phyloP scores from a whole-genome alignment of 2,329 filamentous ascomycete species.

The Ilyonectria robusta region DNA sequence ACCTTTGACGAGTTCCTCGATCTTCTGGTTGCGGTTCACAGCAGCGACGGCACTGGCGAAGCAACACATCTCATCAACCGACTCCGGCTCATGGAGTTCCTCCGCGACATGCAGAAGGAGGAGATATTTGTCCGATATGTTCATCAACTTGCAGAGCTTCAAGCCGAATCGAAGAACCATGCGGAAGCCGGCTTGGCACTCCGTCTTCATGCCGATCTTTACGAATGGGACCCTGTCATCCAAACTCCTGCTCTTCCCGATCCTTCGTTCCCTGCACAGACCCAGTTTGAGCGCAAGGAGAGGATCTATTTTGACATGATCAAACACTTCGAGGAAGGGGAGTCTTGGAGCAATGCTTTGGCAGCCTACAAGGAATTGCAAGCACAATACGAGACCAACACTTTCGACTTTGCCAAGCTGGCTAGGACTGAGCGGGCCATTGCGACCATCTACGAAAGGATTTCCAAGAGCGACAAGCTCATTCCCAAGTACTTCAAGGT shows the following conservation, averaged over 20 bases:
- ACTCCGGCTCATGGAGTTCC: slow-evolving; percentile 92
- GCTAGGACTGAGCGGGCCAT: slow-evolving; percentile 91
- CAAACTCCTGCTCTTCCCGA: slow-evolving; percentile 77
- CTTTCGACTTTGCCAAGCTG: slow-evolving; percentile 93
- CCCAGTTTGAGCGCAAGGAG: slow-evolving; percentile 93
- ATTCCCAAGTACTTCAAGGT: slow-evolving; percentile 93
- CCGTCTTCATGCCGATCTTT: slow-evolving; percentile 91
- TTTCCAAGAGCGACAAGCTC: slow-evolving; percentile 84
- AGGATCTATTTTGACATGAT: slow-evolving; percentile 95
- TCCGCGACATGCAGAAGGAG: slow-evolving; percentile 96
- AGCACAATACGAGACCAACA: slow-evolving; percentile 88
- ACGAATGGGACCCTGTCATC: slow-evolving; percentile 86
- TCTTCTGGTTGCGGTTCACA: slow-evolving; percentile 90
- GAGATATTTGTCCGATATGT: slow-evolving; percentile 98
- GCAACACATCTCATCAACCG: slow-evolving; percentile 89
- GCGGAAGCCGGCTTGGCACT: slow-evolving; percentile 92
- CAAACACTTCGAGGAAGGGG: slow-evolving; percentile 93
- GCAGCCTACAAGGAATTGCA: slow-evolving; percentile 92
- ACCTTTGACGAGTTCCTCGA: slow-evolving; percentile 94
- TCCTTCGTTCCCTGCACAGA: slow-evolving; percentile 85
- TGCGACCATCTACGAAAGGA: slow-evolving; percentile 90
- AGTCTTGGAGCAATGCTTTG: slow-evolving; percentile 91
- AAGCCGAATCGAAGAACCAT: slow-evolving; percentile 81
- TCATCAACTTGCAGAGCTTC: slow-evolving; percentile 87
- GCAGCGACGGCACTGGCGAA: slow-evolving; percentile 79